These are phyloP conservation scores for Malassezia restricta DNA, from an alignment of 1,284 basidiomycete genomes.

Conservation along the genomic window DNA sequence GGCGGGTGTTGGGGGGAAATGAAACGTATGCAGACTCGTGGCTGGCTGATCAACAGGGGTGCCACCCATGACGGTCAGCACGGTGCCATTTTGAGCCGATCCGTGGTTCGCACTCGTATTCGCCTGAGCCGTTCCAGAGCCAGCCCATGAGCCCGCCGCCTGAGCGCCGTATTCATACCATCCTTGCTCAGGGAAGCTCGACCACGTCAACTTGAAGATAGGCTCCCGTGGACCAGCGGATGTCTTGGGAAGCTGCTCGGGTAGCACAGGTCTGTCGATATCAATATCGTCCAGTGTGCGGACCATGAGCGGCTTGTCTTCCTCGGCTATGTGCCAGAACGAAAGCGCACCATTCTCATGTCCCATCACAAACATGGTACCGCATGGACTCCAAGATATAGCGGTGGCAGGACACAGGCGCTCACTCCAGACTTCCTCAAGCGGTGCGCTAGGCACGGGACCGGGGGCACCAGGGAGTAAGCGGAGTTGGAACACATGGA, in stretches of 20 bases:
- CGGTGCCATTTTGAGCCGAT: conserved; percentile 17
- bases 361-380: conserved; percentile 53
- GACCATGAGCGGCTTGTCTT: conserved; percentile 66
- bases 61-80: conserved; percentile 66
- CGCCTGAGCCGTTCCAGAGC: not conserved
- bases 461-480: conserved; percentile 36
- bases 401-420: conserved; percentile 62
- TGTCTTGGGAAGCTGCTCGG: conserved; percentile 1
- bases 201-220: conserved; percentile 77
- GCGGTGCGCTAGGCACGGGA: conserved; percentile 50
- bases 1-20: conserved; percentile 61
- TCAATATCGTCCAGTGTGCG: conserved; percentile 47
- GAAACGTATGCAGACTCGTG: conserved; percentile 59
- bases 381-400: conserved; percentile 57
- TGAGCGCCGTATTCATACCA: conserved; percentile 24
- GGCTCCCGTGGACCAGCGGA: conserved; percentile 53
- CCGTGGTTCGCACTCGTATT: not conserved
- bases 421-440: conserved; percentile 53
- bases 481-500: conserved; percentile 32
- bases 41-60: conserved; percentile 49
- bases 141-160: conserved; percentile 20
- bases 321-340: conserved; percentile 73
- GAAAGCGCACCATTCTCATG: conserved; percentile 75
- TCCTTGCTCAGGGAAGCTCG: conserved; percentile 32
- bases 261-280: conserved; percentile 24